A percentile compares a stretch with the other conserved stretches of the same genome.
These are phyloP conservation scores for Ganoderma multipileum DNA, from an alignment of 1,284 basidiomycete species.

Conservation along the genomic window DNA sequence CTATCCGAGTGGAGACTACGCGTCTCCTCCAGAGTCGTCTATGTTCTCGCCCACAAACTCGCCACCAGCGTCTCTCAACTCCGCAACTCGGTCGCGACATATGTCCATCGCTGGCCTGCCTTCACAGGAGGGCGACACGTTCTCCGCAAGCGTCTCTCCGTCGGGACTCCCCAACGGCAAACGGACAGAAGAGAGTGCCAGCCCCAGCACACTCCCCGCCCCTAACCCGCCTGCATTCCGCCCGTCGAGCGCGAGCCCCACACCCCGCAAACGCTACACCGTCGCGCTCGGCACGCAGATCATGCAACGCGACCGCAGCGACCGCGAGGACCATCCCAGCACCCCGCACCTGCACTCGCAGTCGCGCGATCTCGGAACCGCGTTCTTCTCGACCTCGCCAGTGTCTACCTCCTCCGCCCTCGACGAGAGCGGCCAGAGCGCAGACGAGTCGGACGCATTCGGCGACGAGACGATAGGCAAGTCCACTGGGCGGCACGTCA, in stretches of 20 bases:
- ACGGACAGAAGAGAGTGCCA: constrained; percentile 28
- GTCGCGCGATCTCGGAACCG: constrained; percentile 44
- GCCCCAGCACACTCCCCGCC: constrained; percentile 41
- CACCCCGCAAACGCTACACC: constrained; percentile 81
- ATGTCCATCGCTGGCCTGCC: constrained; percentile 42
- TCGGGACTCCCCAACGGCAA: constrained; percentile 35
- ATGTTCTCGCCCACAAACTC: constrained; percentile 67
- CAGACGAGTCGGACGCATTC: constrained; percentile 44
- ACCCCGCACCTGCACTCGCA: constrained; percentile 32
- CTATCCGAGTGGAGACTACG: constrained; percentile 82
- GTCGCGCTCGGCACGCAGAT: constrained; percentile 80
- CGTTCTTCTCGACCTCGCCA: constrained; percentile 51
- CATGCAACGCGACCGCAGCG: constrained; percentile 47
- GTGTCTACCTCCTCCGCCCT: constrained; percentile 41
- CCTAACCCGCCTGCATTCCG: constrained; percentile 42
- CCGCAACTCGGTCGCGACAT: constrained; percentile 33
- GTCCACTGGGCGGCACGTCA: constrained; percentile 43
- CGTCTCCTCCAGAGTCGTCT: constrained; percentile 57
- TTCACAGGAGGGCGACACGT: constrained; percentile 26
- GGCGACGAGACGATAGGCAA: constrained; percentile 72
- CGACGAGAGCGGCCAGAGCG: constrained; percentile 40
- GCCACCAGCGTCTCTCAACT: constrained; percentile 56
- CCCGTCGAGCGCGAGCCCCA: constrained; percentile 67
- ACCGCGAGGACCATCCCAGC: constrained; percentile 33
- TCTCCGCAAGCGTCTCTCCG: constrained; percentile 28